Evolutionary conservation across 1,139 yeast genomes (phyloP), one percentile per base, ranked within the genome.

Genomic region (Suhomyces wounanorum): DNA sequence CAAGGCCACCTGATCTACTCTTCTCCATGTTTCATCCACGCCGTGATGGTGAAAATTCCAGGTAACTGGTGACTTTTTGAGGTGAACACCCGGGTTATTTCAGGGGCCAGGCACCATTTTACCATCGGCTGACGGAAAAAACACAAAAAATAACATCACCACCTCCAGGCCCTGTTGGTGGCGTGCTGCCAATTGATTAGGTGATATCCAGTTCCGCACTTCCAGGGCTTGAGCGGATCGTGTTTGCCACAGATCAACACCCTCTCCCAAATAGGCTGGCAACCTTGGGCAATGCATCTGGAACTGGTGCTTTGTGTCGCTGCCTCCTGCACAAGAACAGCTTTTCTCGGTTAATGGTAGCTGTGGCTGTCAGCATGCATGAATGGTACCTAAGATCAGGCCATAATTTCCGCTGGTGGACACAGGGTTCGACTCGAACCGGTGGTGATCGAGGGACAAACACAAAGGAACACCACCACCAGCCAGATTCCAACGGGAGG

Each of bases 391-490:
- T 25, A 13, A 26, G 31, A 40, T 40, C 42, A 40, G 42, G 42
- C 42, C 42, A 40, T 40, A 39, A 37, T 40, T 40, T 26, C 13
- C 14, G 42, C n/a, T 40, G 21, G n/a, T 16, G 23, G 11, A 25
- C 11, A 14, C 42, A 40, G 42, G 41, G 42, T 40, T 40, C 33
- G 42, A 40, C 42, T 40, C 33, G 42, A 17, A 28, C 30, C 33
- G 42, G 35, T 23, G 41, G 17, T 33, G 37, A 33, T 31, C 35
- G 18, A 33, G 37, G 18, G 18, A 33, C 18, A 10, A 28, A 28
- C 31, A 9, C 31, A 28, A 28, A 13, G n/a, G 8, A 28, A 4
- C n/a, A 28, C 8, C n/a, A 13, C 11, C 31, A 10, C 3, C 31
- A 13, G 9, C 31, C 31, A 13, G 11, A 28, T 10, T 13, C 31